Evolutionary conservation across 768 basidiomycete species (phyloP).

Genomic region (Hemileccinum impolitum): DNA sequence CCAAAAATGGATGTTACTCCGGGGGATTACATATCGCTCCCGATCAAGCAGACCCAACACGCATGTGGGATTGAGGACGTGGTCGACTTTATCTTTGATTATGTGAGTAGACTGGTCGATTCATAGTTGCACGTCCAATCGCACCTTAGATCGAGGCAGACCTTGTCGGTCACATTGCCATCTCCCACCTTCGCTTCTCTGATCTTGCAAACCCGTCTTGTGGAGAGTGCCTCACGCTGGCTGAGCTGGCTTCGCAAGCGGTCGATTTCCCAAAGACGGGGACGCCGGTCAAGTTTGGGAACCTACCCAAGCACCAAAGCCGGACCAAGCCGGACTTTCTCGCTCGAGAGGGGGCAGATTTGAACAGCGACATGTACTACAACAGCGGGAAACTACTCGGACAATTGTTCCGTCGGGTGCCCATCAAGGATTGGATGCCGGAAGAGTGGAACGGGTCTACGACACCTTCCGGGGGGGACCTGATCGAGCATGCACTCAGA

Average conservation of each 20-base stretch:
- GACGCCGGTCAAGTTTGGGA: conserved; percentile 34
- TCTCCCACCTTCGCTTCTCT: conserved; percentile 41
- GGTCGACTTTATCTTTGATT: conserved; percentile 47
- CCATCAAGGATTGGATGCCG: conserved; percentile 32
- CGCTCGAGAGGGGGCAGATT: conserved; percentile 36
- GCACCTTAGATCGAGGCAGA: conserved; percentile 34
- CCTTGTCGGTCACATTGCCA: conserved; percentile 40
- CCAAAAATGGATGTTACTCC: conserved; percentile 25
- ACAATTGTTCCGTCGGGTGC: conserved; percentile 43
- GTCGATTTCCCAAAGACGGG: conserved; percentile 50
- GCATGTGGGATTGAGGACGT: conserved; percentile 42
- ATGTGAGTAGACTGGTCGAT: conserved; percentile 28
- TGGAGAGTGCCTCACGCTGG: conserved; percentile 38
- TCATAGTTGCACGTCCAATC: neutral
- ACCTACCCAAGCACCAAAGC: conserved; percentile 31
- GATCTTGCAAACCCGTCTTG: conserved; percentile 38
- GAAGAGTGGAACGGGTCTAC: conserved; percentile 12
- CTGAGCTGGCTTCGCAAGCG: conserved; percentile 44
- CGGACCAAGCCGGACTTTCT: conserved; percentile 41
- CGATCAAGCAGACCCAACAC: conserved; percentile 29
- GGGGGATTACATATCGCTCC: conserved; percentile 39
- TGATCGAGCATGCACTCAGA: conserved; percentile 26
- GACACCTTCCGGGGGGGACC: conserved; percentile 27
- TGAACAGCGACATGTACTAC: conserved; percentile 32
- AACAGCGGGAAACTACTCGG: conserved; percentile 43